phyloP scores from a whole-genome alignment of 1,284 basidiomycete genomes.

The Boletus semigastroideus region DNA sequence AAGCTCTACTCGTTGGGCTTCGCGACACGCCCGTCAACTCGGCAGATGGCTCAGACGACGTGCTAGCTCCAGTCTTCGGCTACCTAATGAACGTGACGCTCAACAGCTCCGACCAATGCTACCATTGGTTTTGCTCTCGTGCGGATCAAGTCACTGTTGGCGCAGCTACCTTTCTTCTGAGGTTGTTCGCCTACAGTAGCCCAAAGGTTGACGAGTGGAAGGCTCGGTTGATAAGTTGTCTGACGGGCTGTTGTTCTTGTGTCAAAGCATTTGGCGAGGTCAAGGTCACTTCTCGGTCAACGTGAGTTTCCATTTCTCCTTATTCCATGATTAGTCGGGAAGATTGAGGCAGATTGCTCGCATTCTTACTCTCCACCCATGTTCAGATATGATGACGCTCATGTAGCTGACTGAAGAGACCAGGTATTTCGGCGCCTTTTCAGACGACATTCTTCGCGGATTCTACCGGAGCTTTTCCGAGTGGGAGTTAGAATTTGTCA shows the following conservation, averaged over 20 bases:
- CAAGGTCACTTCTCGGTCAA: slow-evolving; percentile 59
- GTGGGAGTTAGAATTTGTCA: slow-evolving; percentile 60
- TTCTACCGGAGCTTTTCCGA: slow-evolving; percentile 69
- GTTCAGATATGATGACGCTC: slow-evolving; percentile 1
- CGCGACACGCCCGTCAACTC: slow-evolving; percentile 58
- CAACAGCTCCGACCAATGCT: slow-evolving; percentile 36
- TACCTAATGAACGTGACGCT: slow-evolving; percentile 52
- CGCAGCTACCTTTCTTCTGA: slow-evolving; percentile 75
- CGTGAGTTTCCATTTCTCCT: slow-evolving; percentile 51
- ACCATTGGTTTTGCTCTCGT: slow-evolving; percentile 74
- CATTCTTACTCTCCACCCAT: slow-evolving; percentile 10
- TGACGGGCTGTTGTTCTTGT: slow-evolving; percentile 66
- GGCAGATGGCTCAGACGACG: slow-evolving; percentile 44
- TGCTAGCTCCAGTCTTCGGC: slow-evolving; percentile 53
- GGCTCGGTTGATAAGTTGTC: slow-evolving; percentile 50
- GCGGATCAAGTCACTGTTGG: slow-evolving; percentile 53
- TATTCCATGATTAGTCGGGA: slow-evolving; percentile 1
- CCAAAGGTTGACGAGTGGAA: slow-evolving; percentile 63
- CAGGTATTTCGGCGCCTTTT: slow-evolving; percentile 70
- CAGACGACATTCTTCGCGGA: slow-evolving; percentile 43
- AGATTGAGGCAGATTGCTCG: slow-evolving; percentile 6
- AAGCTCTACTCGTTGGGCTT: slow-evolving; percentile 46
- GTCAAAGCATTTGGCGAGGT: slow-evolving; percentile 62
- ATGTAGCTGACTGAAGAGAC: slow-evolving; percentile 21
- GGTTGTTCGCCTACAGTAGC: slow-evolving; percentile 76